Percentiles rank a stretch among this genome's conserved stretches.
These are phyloP conservation scores for Trichoderma breve DNA, from an alignment of 2,329 filamentous ascomycete species.

Conservation along the genomic window DNA sequence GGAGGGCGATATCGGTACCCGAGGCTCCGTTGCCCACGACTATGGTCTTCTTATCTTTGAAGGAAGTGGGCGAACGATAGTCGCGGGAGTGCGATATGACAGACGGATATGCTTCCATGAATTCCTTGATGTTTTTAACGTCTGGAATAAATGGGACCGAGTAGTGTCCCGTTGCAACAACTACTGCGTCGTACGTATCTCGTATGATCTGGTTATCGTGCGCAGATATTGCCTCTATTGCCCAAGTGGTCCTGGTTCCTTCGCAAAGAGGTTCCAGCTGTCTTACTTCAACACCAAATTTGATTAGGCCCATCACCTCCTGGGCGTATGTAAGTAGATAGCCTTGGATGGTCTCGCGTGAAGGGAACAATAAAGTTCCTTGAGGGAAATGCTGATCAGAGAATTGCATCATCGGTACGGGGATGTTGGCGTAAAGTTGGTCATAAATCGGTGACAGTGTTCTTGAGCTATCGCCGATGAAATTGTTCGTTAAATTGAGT, in stretches of 20 bases:
- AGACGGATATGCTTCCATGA: conserved; percentile 57
- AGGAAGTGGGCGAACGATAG: conserved; percentile 66
- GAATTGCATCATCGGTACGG: conserved; percentile 75
- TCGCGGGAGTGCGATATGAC: conserved; percentile 73
- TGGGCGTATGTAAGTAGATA: conserved; percentile 73
- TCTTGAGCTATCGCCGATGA: conserved; percentile 59
- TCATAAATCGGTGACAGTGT: conserved; percentile 82
- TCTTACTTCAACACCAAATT: conserved; percentile 67
- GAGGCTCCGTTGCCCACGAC: conserved; percentile 84
- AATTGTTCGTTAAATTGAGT: conserved; percentile 63
- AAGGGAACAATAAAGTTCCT: conserved; percentile 70
- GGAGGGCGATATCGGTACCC: conserved; percentile 78
- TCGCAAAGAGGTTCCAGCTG: conserved; percentile 44
- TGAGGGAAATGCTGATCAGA: conserved; percentile 65
- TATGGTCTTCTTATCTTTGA: conserved; percentile 68
- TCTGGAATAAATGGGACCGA: conserved; percentile 65
- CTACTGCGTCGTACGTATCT: conserved; percentile 67
- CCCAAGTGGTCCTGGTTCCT: conserved; percentile 54
- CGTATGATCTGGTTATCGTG: conserved; percentile 39
- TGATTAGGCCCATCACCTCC: conserved; percentile 64
- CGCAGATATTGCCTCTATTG: conserved; percentile 54
- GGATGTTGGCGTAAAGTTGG: conserved; percentile 83
- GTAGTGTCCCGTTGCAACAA: conserved; percentile 75
- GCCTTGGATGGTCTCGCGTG: conserved; percentile 63
- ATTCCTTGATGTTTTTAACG: conserved; percentile 58